Base-by-base conservation (phyloP, 352 stramenopile genomes). In the Pythium phragmitis region DNA sequence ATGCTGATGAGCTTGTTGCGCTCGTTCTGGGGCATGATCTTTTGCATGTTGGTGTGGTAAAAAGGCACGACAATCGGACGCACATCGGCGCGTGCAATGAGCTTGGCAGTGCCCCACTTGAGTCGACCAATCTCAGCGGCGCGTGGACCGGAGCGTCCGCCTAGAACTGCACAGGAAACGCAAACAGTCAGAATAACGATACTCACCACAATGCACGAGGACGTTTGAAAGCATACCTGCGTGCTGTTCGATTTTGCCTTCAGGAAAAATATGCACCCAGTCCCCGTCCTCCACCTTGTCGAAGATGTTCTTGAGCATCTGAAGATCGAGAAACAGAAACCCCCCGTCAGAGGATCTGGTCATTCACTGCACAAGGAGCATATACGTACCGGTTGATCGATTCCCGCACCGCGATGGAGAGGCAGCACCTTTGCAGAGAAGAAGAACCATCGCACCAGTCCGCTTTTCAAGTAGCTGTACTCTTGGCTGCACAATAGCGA, bases 191-290 rank as follows among this genome's bases (percentile, higher is more conserved):
- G n/a, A 6, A 36, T 8, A 17, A 9, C 5, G 19, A 2, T n/a
- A 4, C 21, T 4, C 8, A 51, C 21, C n/a, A 34, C 6, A 34
- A 17, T 23, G 14, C 26, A 30, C 4, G 43, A 14, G 7, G 7
- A 39, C 19, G 41, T 41, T 21, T 21, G 7, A 17, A 30, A 36
- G 61, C 67, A 48, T 63, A 94, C 85, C 28, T 50, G 80, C 74
- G 41, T 69, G 45, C 67, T 94, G 86, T 7, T 84, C 80, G 61
- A 94, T 92, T 60, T 92, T 90, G 56, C 88, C 88, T 73, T 96
- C 88, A 0, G 88, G 88, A 57, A 94, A 96, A 58, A 96, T 87
- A 67, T 96, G 88, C 4, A 96, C 81, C 88, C 88, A 96, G 17
- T 83, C 60, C 14, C 88, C 88, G 11, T 82, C 55, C 51, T 92